These are phyloP conservation scores for Peniophora sp. DNA, from an alignment of 1,284 basidiomycete genomes.

Conservation along the genomic window DNA sequence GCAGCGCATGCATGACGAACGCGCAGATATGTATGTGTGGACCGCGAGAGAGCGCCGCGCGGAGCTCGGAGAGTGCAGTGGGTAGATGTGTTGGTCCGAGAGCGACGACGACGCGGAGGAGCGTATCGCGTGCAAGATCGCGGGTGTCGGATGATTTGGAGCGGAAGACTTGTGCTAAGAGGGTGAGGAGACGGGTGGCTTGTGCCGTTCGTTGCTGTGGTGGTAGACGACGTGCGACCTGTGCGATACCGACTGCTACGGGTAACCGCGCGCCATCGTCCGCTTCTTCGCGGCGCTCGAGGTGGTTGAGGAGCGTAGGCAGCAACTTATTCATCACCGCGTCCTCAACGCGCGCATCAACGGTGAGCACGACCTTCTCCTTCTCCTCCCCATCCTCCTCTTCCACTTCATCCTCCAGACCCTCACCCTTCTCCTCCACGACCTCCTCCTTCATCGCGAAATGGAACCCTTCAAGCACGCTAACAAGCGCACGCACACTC, in stretches of 20 bases:
- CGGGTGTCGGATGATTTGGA: constrained; percentile 93
- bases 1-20: constrained; percentile 75
- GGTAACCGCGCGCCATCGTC: constrained; percentile 87
- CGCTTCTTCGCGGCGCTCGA: constrained; percentile 76
- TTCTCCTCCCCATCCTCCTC: constrained; percentile 25
- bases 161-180: constrained; percentile 82
- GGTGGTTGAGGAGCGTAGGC: constrained; percentile 68
- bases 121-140: constrained; percentile 80
- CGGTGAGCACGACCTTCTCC: constrained; percentile 11
- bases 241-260: constrained; percentile 82
- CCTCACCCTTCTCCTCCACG: constrained; percentile 17
- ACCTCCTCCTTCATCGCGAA: constrained; percentile 67
- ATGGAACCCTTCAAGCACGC: constrained; percentile 88
- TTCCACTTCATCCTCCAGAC: constrained; percentile 19
- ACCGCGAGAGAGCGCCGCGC: constrained; percentile 79
- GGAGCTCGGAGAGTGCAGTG: constrained; percentile 72
- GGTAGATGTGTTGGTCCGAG: constrained; percentile 75
- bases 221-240: constrained; percentile 81
- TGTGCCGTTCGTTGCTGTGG: constrained; percentile 61
- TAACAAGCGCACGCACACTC: constrained; percentile 81
- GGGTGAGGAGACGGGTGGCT: constrained; percentile 74
- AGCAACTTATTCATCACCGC: constrained; percentile 73
- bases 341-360: constrained; percentile 53
- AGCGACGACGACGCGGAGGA: constrained; percentile 75
- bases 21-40: constrained; percentile 94